These are phyloP conservation scores for Thalassiosira livingstoniorum DNA, from an alignment of 352 stramenopile genomes.

Conservation along the genomic window DNA sequence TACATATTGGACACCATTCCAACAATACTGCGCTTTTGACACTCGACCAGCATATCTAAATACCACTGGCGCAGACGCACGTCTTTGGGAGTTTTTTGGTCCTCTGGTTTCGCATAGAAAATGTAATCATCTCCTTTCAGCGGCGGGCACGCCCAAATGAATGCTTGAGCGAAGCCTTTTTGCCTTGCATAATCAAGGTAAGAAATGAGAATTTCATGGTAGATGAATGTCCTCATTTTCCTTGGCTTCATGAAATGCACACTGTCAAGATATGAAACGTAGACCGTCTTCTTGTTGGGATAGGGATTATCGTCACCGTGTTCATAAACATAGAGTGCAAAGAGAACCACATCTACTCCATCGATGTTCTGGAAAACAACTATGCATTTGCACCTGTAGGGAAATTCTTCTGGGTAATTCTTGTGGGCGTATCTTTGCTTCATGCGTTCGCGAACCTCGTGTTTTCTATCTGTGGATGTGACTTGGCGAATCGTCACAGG, in stretches of 20 bases:
- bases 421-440: constrained; percentile 86
- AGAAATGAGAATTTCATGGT: constrained; percentile 98
- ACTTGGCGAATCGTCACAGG: constrained; percentile 94
- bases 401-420: constrained; percentile 86
- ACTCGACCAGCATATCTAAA: constrained; percentile 84
- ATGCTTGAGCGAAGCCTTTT: constrained; percentile 96
- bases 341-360: constrained; percentile 97
- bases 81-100: constrained; percentile 99
- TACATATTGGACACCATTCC: constrained; percentile 96
- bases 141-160: constrained; percentile 99
- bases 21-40: constrained; percentile 87
- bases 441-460: constrained; percentile 96
- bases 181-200: constrained; percentile 98
- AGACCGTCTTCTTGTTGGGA: constrained; percentile 95
- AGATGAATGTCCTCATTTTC: constrained; percentile 97
- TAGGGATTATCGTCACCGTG: constrained; percentile 97
- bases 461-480: constrained; percentile 94
- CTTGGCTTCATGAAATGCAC: constrained; percentile 98
- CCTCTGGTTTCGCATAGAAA: constrained; percentile 98
- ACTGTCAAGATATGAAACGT: constrained; percentile 99
- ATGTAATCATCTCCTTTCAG: constrained; percentile 99
- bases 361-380: constrained; percentile 99
- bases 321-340: constrained; percentile 99
- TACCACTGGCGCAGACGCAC: constrained; percentile 94
- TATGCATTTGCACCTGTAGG: constrained; percentile 96